Evolutionary conservation across 352 stramenopile species (phyloP), one percentile per base, ranked within the genome.

Genomic region (Globisporangium spiculum): DNA sequence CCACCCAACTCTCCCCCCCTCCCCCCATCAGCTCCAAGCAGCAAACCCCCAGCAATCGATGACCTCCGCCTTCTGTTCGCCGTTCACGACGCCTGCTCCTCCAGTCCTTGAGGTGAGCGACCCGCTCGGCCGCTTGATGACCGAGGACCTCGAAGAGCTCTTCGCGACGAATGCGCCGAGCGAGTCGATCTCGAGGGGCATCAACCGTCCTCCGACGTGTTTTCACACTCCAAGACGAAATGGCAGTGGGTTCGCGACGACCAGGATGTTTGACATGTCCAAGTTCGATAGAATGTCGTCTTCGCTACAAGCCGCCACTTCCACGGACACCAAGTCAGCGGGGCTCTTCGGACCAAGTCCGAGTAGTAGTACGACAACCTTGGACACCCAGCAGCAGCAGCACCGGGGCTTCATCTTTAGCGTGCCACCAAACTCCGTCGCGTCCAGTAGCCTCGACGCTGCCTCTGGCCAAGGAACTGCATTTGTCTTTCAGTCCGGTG

Each of bases 261-360:
- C 16, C 5, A 20, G 30, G 55, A 60, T 60, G 55, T 60, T 60
- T 36, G 55, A 60, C 18, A 60, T 60, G 55, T 60, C 55, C 22
- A 36, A 20, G 27, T 60, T 34, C 22, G 55, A 60, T 8, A 30
- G 24, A 22, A 18, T n/a, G 18, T 1, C 9, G 2, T 7, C 30
- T 9, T 8, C 5, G 55, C 6, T 18, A 8, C 22, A 4, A 48
- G 1, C 30, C 20, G 30, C 46, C 14, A 10, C 46, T 12, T 10
- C 22, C 46, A 22, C 7, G 18, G 18, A 20, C 46, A 53, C 46
- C 22, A 24, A 24, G 5, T 22, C 46, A 10, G 9, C 34, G 18
- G 20, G 46, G 32, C 56, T 62, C 30, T 62, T 62, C n/a, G 56
- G 34, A 62, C n/a, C 20, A 32, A 62, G 10, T 34, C 5, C 18